phyloP scores from a whole-genome alignment of 441 rosid genomes.

The Adansonia rubrostipa region DNA sequence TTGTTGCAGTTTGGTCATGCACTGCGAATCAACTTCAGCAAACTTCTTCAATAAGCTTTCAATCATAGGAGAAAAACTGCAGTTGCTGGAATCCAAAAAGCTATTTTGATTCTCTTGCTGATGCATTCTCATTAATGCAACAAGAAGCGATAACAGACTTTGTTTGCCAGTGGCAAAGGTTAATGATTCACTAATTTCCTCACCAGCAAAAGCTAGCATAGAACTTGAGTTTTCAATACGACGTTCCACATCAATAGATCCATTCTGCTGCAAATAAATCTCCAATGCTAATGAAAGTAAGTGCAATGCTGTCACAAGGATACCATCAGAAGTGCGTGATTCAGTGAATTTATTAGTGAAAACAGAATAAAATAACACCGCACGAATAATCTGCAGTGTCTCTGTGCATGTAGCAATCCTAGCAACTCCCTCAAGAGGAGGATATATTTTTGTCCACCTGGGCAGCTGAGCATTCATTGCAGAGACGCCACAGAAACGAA shows the following conservation, averaged over 20 bases:
- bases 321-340: constrained; percentile 80
- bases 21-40: constrained; percentile 70
- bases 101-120: constrained; percentile 52
- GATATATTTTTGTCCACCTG: constrained; percentile 77
- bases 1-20: constrained; percentile 68
- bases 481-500: constrained; percentile 71
- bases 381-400: constrained; percentile 72
- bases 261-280: constrained; percentile 66
- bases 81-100: constrained; percentile 65
- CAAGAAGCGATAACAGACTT: constrained; percentile 91
- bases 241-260: constrained; percentile 39
- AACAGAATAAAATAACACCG: constrained; percentile 79
- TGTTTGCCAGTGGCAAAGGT: constrained; percentile 56
- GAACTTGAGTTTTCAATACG: constrained; percentile 48
- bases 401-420: constrained; percentile 79
- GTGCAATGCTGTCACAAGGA: constrained; percentile 81
- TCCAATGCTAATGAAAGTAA: constrained; percentile 83
- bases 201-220: constrained; percentile 63
- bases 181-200: constrained; percentile 62
- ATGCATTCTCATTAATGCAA: constrained; percentile 72
- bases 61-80: constrained; percentile 74
- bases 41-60: constrained; percentile 78
- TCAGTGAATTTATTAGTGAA: constrained; percentile 60
- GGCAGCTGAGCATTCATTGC: constrained; percentile 92
- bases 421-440: constrained; percentile 78